These are phyloP conservation scores for Metarhizium album DNA, from an alignment of 2,329 filamentous ascomycete genomes.

Conservation along the genomic window DNA sequence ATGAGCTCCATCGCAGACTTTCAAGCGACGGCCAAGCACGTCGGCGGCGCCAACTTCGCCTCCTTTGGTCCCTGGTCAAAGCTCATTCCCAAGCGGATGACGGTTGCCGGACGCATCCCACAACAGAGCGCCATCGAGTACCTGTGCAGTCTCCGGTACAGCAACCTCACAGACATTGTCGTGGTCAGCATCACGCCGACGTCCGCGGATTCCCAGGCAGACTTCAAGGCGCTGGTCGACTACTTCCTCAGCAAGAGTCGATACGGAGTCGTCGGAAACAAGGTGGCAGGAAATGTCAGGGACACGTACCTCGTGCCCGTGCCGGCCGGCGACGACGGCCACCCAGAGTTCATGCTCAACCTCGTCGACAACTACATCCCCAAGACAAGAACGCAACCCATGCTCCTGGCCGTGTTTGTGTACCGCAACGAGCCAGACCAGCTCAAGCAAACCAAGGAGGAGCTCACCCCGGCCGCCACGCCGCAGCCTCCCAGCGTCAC, in stretches of 20 bases:
- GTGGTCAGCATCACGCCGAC: conserved; percentile 63
- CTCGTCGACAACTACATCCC: conserved; percentile 78
- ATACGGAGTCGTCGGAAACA: conserved; percentile 80
- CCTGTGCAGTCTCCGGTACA: conserved; percentile 76
- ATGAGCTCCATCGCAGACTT: conserved; percentile 75
- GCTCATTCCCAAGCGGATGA: conserved; percentile 59
- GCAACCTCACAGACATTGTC: conserved; percentile 70
- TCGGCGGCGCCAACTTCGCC: conserved; percentile 70
- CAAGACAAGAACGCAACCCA: conserved; percentile 57
- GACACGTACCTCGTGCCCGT: conserved; percentile 90
- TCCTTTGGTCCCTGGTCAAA: conserved; percentile 59
- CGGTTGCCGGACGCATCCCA: conserved; percentile 70
- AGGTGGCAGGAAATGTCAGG: conserved; percentile 62
- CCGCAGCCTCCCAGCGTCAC: conserved; percentile 9
- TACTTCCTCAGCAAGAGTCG: conserved; percentile 77
- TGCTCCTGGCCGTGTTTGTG: conserved; percentile 77
- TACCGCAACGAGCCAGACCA: conserved; percentile 52
- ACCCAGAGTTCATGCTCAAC: conserved; percentile 81
- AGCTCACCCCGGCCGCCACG: conserved; percentile 4
- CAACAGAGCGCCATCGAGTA: conserved; percentile 81
- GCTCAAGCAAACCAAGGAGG: conserved; percentile 18
- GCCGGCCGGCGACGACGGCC: conserved; percentile 54
- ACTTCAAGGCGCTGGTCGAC: conserved; percentile 69
- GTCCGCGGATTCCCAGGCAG: conserved; percentile 45
- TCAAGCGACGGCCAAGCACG: conserved; percentile 65